Evolutionary conservation across 371 early-diverging fungal genomes (phyloP).

Genomic region (Mucor plumbeus): DNA sequence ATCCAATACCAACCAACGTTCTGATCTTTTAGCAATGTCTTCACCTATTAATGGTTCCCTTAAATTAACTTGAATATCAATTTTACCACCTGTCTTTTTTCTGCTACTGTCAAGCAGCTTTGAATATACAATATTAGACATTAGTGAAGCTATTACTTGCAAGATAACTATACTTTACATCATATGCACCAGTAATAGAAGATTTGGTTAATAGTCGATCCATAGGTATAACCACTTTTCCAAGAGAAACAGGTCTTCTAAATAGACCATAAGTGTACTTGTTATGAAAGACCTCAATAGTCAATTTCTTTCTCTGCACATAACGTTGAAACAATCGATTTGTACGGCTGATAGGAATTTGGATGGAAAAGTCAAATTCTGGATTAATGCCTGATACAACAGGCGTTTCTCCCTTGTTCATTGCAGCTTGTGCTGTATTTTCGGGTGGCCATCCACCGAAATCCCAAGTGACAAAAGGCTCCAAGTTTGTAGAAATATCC

Average conservation of each 20-base stretch:
- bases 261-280: slow-evolving; percentile 64
- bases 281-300: slow-evolving; percentile 74
- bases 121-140: neutral
- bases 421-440: slow-evolving; percentile 53
- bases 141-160: neutral
- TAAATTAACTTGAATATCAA: slow-evolving; percentile 71
- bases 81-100: slow-evolving; percentile 70
- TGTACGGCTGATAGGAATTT: slow-evolving; percentile 67
- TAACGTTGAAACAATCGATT: slow-evolving; percentile 65
- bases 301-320: slow-evolving; percentile 70
- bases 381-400: slow-evolving; percentile 54
- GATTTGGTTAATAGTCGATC: slow-evolving; percentile 64
- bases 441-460: slow-evolving; percentile 77
- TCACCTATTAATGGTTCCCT: slow-evolving; percentile 68
- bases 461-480: slow-evolving; percentile 73
- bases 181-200: slow-evolving; percentile 69
- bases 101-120: slow-evolving; percentile 71
- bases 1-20: slow-evolving; percentile 77
- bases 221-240: slow-evolving; percentile 64
- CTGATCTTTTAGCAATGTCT: slow-evolving; percentile 64
- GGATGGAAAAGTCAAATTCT: slow-evolving; percentile 63
- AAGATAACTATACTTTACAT: slow-evolving; percentile 49
- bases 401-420: slow-evolving; percentile 73
- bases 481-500: slow-evolving; percentile 63
- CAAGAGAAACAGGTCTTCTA: slow-evolving; percentile 64